These are phyloP conservation scores for Pyrenula massariospora DNA, from an alignment of 495 filamentous ascomycete species.

Conservation along the genomic window DNA sequence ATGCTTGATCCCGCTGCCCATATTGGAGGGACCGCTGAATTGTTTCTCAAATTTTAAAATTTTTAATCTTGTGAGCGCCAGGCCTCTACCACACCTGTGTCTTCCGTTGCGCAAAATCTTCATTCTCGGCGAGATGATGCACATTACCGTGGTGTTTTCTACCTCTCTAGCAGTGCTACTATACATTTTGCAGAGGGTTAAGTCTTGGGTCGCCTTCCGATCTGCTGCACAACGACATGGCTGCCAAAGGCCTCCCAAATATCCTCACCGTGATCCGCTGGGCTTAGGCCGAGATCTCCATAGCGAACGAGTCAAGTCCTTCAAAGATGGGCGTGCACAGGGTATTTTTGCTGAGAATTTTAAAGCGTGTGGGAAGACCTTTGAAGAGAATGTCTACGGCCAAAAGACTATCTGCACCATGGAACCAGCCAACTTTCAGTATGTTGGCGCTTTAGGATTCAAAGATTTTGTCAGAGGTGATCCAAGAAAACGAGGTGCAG, in stretches of 20 bases:
- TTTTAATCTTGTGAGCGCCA: too few species aligned
- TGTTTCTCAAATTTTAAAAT: too few species aligned
- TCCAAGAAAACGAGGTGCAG: background rate
- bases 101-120: too few species aligned
- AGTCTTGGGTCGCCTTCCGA: background rate
- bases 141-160: too few species aligned
- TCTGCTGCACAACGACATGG: background rate
- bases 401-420: constrained; percentile 35
- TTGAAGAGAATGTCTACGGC: constrained; percentile 15
- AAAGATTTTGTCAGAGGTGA: background rate
- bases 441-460: background rate
- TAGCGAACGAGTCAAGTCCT: background rate
- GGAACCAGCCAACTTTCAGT: constrained; percentile 57
- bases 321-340: constrained; percentile 11
- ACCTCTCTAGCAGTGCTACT: too few species aligned
- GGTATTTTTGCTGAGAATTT: constrained; percentile 11
- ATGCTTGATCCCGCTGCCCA: too few species aligned
- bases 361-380: constrained; percentile 23
- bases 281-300: background rate
- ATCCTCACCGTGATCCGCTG: background rate
- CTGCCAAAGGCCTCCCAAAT: background rate
- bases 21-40: too few species aligned
- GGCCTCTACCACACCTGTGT: too few species aligned
- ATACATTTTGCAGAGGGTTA: too few species aligned
- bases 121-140: too few species aligned